These are phyloP conservation scores for Alternaria gaisen DNA, from an alignment of 2,329 filamentous ascomycete species.

Conservation along the genomic window DNA sequence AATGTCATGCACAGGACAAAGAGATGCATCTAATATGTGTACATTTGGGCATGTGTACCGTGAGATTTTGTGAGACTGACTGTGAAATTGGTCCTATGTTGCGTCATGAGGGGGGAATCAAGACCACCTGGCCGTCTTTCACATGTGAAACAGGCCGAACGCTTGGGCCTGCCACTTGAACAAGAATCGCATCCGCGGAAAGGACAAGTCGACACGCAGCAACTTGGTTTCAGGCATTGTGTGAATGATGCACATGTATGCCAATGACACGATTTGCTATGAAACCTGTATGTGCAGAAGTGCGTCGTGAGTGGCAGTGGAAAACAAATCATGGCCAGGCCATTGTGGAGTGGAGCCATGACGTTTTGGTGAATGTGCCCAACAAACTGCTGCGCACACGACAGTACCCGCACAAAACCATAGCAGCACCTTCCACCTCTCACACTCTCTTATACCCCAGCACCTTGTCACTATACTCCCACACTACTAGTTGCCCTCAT, in stretches of 20 bases:
- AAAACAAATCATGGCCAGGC: constrained; percentile 18
- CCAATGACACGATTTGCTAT: constrained; percentile 22
- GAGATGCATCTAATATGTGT: not conserved
- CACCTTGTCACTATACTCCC: not conserved
- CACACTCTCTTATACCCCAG: constrained; percentile 8
- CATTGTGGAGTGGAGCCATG: constrained; percentile 15
- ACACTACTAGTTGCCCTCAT: not conserved
- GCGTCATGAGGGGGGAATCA: constrained; percentile 23
- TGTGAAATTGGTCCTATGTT: constrained; percentile 5
- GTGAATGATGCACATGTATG: constrained; percentile 8
- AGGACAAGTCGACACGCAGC: constrained; percentile 5
- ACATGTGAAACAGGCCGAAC: constrained; percentile 24
- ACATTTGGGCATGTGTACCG: not conserved
- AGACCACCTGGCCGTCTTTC: constrained; percentile 13
- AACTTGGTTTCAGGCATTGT: not conserved
- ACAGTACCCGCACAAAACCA: constrained; percentile 22
- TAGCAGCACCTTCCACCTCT: constrained; percentile 3
- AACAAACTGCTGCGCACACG: constrained; percentile 29
- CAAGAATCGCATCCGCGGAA: constrained; percentile 1
- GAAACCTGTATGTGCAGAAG: constrained; percentile 22
- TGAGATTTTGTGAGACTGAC: constrained; percentile 1
- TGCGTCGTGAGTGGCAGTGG: constrained; percentile 13
- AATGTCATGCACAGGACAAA: not conserved
- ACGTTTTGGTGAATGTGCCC: constrained; percentile 18
- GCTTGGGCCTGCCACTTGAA: constrained; percentile 9